Evolutionary conservation across 1,139 yeast species (phyloP), one percentile per base, ranked within the genome.

Genomic region (Protomyces inundatus): DNA sequence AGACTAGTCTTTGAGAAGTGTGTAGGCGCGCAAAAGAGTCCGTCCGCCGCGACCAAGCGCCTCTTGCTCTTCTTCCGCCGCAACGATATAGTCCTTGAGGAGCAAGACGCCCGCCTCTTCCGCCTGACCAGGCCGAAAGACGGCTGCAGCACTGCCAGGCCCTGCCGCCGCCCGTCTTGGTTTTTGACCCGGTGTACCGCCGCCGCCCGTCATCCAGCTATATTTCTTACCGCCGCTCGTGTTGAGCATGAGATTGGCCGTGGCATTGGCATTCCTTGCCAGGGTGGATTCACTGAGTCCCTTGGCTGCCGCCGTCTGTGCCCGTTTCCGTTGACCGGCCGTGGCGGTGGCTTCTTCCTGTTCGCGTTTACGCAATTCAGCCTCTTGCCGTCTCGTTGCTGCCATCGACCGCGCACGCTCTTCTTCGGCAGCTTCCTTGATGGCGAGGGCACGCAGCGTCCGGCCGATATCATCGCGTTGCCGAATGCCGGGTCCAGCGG

Each of bases 231-330:
- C 63, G 3, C 65, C 65, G 16, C 61, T 54, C 2, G 52, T 58
- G 52, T 63, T 63, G 50, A 63, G 54, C 65, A 63, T 63, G 54
- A 63, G 50, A 14, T 59, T 58, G 36, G 65, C 65, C 23, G 65
- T 63, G 6, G 65, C 62, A 52, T 63, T 60, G 6, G 55, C 62
- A 36, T 63, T 63, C 30, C 65, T 54, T 30, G 61, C 62, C 7
- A 58, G 42, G 10, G 65, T 55, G 16, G 52, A 57, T 36, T 63
- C 65, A 32, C 56, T 58, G 40, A 63, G 55, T 12, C 50, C 56
- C 39, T 54, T 54, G 9, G 65, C 57, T 10, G 34, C 35, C 10
- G 56, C 62, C 3, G 56, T 55, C 40, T 58, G 48, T 42, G 48
- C 48, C 6, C 23, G 16, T 42, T 42, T 42, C 7, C n/a, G 62